Base-by-base conservation (phyloP, 768 basidiomycete species). In the Phlebiopsis gigantea region DNA sequence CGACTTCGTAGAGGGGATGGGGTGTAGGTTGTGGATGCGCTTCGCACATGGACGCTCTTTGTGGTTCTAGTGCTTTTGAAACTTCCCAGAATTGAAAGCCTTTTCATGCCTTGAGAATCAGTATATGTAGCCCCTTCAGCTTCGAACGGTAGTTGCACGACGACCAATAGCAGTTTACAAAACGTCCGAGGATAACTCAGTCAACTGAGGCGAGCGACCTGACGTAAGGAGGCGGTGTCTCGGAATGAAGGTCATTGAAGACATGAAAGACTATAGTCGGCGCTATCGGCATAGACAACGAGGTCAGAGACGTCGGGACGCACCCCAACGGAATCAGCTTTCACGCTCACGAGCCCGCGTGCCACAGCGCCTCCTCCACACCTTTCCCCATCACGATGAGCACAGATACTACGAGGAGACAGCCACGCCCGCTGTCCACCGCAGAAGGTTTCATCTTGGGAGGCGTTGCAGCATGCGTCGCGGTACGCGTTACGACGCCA, bases 391-490 rank as follows among this genome's bases (percentile, higher is more conserved):
- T 26, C 5, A 47, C 49, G 46, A 54, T 49, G 52, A 58, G 57
- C 47, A 50, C 53, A 34, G 26, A 52, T 24, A 34, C 57, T 19
- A 43, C 57, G 28, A 43, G 48, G 41, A 47, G 34, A 39, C 21
- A 52, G 39, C 31, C 24, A 21, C 46, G 52, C 19, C 47, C 53
- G 24, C 48, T 93, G 31, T 84, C 85, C 42, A 90, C 88, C 0
- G 61, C 77, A 46, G 93, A 95, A 70, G 83, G 89, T 42, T 99
- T 99, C 67, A 46, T 90, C 10, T 90, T 90, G 61, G 97, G 97
- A 56, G 95, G 90, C 24, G 68, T 94, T 52, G 97, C 97, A 51
- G 97, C 94, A 57, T 92, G 84, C 69, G 86, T 89, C 44, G 96
- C 95, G 31, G 94, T 95, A 61, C 65, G 84, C 75, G 51, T 17